These are phyloP conservation scores for Pulveroboletus sp. DNA, from an alignment of 1,284 basidiomycete species.

Conservation along the genomic window DNA sequence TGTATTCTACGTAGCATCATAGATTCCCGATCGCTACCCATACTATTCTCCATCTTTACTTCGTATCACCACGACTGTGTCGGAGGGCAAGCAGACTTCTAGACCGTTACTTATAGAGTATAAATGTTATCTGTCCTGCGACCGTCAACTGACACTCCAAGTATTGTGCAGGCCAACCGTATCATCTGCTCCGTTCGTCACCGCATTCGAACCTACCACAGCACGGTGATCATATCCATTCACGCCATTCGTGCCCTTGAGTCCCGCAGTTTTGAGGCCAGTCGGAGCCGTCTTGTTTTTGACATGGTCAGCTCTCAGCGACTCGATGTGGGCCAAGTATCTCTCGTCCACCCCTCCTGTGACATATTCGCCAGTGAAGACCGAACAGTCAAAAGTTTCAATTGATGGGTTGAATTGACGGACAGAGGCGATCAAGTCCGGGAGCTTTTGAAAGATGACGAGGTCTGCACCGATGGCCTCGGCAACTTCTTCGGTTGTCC, in stretches of 20 bases:
- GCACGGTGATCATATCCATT: constrained; percentile 23
- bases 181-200: constrained; percentile 63
- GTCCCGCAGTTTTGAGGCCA: constrained; percentile 39
- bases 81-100: not conserved
- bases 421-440: constrained; percentile 88
- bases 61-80: constrained; percentile 10
- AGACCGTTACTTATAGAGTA: not conserved
- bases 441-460: constrained; percentile 96
- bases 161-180: constrained; percentile 79
- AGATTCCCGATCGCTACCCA: constrained; percentile 13
- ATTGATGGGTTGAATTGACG: constrained; percentile 84
- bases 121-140: not conserved
- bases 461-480: constrained; percentile 91
- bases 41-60: not conserved
- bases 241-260: constrained; percentile 40
- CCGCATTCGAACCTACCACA: constrained; percentile 38
- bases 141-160: constrained; percentile 46
- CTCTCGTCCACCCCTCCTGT: constrained; percentile 92
- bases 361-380: constrained; percentile 96
- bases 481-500: constrained; percentile 79
- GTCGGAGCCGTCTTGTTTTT: constrained; percentile 49
- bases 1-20: constrained; percentile 22
- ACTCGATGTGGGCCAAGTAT: constrained; percentile 81
- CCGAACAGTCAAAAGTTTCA: constrained; percentile 90
- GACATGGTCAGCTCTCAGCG: constrained; percentile 81